Evolutionary conservation across 2,329 filamentous ascomycete species (phyloP).

Genomic region (Ascochyta clinopodiicola): DNA sequence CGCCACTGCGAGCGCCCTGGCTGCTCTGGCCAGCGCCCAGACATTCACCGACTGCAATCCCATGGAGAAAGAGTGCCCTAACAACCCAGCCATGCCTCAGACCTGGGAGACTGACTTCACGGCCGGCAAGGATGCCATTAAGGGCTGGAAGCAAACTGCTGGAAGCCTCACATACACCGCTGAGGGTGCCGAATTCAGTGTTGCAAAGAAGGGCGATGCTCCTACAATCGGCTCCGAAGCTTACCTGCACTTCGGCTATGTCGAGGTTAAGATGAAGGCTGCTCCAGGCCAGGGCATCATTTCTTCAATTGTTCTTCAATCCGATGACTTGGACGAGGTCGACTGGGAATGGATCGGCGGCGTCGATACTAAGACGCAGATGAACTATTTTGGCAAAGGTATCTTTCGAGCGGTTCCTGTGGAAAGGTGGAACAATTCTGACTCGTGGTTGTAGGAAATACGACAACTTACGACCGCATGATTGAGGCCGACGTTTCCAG

Average conservation of each 20-base stretch:
- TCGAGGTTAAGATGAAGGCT: conserved; percentile 79
- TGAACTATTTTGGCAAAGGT: conserved; percentile 56
- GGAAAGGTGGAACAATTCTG: too few species aligned
- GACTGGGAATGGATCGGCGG: conserved; percentile 83
- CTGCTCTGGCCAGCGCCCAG: conserved; percentile 48
- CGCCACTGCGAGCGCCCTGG: conserved; percentile 39
- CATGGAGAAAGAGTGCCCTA: conserved; percentile 52
- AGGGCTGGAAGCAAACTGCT: conserved; percentile 48
- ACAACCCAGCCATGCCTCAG: conserved; percentile 52
- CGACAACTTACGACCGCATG: conserved; percentile 73
- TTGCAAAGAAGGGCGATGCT: conserved; percentile 56
- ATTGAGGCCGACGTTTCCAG: conserved; percentile 63
- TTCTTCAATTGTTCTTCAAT: conserved; percentile 81
- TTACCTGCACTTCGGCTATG: conserved; percentile 85
- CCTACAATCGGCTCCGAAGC: conserved; percentile 78
- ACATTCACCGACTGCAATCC: conserved; percentile 56
- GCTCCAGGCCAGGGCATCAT: conserved; percentile 78
- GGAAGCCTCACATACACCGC: conserved; percentile 53
- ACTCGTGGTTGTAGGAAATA: conserved; percentile 59
- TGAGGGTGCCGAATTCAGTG: conserved; percentile 58
- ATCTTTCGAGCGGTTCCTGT: too few species aligned
- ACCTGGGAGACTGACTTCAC: conserved; percentile 54
- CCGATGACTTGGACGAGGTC: conserved; percentile 84
- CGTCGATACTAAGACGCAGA: conserved; percentile 67
- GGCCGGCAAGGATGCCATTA: conserved; percentile 45